A percentile compares a stretch with the other conserved stretches of the same genome.
Evolutionary conservation across 768 basidiomycete species (phyloP).

Genomic region (Podaxis pistillaris): DNA sequence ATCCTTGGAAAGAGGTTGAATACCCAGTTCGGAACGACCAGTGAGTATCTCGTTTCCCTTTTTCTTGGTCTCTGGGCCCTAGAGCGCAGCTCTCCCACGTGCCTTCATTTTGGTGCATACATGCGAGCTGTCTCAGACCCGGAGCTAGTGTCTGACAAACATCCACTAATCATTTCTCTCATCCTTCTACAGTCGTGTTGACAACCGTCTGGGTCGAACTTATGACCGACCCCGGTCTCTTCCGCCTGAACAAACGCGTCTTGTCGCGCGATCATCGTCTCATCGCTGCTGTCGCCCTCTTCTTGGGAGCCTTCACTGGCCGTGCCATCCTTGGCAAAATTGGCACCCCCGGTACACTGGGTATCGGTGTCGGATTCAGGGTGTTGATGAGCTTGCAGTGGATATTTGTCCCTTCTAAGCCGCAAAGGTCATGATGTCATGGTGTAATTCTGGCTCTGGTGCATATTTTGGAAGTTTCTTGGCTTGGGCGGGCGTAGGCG

Average conservation of each 20-base stretch:
- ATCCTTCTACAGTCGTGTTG: conserved; percentile 56
- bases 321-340: conserved; percentile 58
- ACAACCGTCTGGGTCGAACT: conserved; percentile 91
- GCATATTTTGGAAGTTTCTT: too few relatives aligned
- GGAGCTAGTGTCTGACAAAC: too few relatives aligned
- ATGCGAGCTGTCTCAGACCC: neutral
- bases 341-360: conserved; percentile 65
- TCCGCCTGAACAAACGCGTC: conserved; percentile 51
- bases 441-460: too few relatives aligned
- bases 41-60: conserved; percentile 36
- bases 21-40: conserved; percentile 76
- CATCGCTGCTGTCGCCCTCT: conserved; percentile 64
- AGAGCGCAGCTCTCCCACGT: too few relatives aligned
- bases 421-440: neutral
- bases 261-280: conserved; percentile 68
- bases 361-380: conserved; percentile 62
- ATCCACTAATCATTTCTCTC: too few relatives aligned
- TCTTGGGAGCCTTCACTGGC: conserved; percentile 71
- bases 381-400: conserved; percentile 61
- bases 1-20: conserved; percentile 81
- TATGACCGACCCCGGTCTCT: conserved; percentile 76
- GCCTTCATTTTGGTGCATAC: neutral
- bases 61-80: neutral
- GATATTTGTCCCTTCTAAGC: conserved; percentile 57
- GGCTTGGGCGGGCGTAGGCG: too few relatives aligned